A percentile compares a stretch with the other conserved stretches of the same genome.
phyloP scores from a whole-genome alignment of 345 rosid species.

The Atalantia buxifolia region DNA sequence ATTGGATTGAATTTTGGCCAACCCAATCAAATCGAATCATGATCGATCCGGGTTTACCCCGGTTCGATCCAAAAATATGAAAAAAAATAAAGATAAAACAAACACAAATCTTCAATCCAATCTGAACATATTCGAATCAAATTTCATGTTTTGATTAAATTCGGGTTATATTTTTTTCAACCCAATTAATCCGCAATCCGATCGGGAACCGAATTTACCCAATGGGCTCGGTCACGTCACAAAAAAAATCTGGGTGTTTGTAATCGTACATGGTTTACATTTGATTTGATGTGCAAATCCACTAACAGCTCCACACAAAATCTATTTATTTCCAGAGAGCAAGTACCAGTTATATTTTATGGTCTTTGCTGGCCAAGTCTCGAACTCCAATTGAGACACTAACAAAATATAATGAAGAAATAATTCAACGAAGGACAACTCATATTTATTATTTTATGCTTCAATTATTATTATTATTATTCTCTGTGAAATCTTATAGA shows the following conservation, averaged over 20 bases:
- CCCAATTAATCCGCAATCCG: fast-evolving
- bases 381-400: neutral
- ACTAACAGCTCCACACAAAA: neutral
- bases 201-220: too few relatives aligned
- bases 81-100: too few relatives aligned
- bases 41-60: fast-evolving
- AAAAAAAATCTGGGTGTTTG: neutral
- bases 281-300: neutral
- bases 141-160: too few relatives aligned
- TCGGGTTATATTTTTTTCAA: too few relatives aligned
- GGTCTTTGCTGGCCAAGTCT: too few relatives aligned
- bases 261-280: neutral
- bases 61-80: fast-evolving
- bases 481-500: too few relatives aligned
- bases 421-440: neutral
- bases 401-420: neutral
- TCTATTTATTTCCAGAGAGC: neutral
- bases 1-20: too few relatives aligned
- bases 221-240: too few relatives aligned
- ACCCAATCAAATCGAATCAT: too few relatives aligned
- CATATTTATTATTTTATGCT: neutral
- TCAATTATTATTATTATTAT: too few relatives aligned
- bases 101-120: too few relatives aligned
- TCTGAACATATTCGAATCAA: fast-evolving
- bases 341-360: too few relatives aligned